These are phyloP conservation scores for Ogataea paraovalis DNA, from an alignment of 805 yeast species.

Conservation along the genomic window DNA sequence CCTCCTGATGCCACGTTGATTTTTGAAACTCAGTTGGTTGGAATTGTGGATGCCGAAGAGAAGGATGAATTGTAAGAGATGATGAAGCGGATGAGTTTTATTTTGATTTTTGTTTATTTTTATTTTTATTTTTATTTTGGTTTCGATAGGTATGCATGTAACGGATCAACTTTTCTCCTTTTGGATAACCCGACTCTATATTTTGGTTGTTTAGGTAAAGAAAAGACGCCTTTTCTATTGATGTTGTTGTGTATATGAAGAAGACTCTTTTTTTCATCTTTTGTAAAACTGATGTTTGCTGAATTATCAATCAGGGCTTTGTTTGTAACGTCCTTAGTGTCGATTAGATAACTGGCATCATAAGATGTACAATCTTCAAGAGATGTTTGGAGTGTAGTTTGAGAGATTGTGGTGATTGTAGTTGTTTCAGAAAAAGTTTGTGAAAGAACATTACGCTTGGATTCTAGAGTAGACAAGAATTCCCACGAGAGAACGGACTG, in stretches of 20 bases:
- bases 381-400: too few relatives aligned
- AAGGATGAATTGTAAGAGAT: conserved; percentile 23
- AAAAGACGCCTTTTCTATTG: conserved; percentile 2
- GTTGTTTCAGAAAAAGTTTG: background rate
- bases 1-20: conserved; percentile 74
- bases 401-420: background rate
- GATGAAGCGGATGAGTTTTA: too few relatives aligned
- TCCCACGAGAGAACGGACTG: background rate
- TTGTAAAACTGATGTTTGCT: background rate
- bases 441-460: background rate
- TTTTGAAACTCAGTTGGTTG: conserved; percentile 63
- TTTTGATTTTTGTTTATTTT: background rate
- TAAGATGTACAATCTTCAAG: too few relatives aligned
- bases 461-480: background rate
- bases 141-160: conserved; percentile 13
- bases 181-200: conserved; percentile 18
- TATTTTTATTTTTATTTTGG: background rate
- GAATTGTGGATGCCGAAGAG: conserved; percentile 28
- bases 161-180: conserved; percentile 14
- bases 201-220: conserved; percentile 8
- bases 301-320: too few relatives aligned
- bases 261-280: background rate
- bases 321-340: too few relatives aligned
- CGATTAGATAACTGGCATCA: too few relatives aligned
- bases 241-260: conserved; percentile 7